Evolutionary conservation across 176 grass and related monocot genomes (phyloP), one percentile per base, ranked within the genome.

Genomic region (Lolium perenne): DNA sequence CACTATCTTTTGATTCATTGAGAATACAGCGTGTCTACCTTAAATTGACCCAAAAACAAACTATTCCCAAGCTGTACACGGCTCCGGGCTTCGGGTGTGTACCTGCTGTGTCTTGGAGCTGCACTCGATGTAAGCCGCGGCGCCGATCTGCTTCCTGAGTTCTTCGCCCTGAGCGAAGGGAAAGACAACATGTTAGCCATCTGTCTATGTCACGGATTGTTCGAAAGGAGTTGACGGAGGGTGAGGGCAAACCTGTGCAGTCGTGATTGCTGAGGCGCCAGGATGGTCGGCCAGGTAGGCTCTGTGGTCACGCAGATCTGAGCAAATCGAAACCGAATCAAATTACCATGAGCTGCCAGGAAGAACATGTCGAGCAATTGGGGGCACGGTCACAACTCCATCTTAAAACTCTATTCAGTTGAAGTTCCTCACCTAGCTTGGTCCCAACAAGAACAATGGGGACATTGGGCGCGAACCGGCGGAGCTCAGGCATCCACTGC

Each of bases 401-500:
- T n/a, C n/a, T n/a, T n/a, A n/a, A n/a, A n/a, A n/a, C n/a, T n/a
- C n/a, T n/a, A n/a, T n/a, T n/a, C n/a, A n/a, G n/a, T n/a, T n/a
- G n/a, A n/a, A n/a, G n/a, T 11, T 78, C 2, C 83, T 41, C 74
- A 98, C 95, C 95, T 90, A 95, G 84, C 86, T 98, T 98, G 51
- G 95, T 98, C 49, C 95, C 95, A 60, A 95, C 95, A 7, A 98
- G 91, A 90, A 95, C 77, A 69, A 98, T 82, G 23, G 95, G 93
- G 75, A 98, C 87, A 45, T 90, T 95, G 0, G 93, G 95, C 0
- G 91, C 91, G 64, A 95, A 98, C 7, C 93, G 86, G 5, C 93
- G 91, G 21, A 98, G 95, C 79, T 98, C 95, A n/a, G 95, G 95
- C 93, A 95, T 87, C 95, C 95, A 98, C 95, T 98, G 89, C 38